Evolutionary conservation across 2,329 filamentous ascomycete species (phyloP).

Genomic region (Phoma sp.): DNA sequence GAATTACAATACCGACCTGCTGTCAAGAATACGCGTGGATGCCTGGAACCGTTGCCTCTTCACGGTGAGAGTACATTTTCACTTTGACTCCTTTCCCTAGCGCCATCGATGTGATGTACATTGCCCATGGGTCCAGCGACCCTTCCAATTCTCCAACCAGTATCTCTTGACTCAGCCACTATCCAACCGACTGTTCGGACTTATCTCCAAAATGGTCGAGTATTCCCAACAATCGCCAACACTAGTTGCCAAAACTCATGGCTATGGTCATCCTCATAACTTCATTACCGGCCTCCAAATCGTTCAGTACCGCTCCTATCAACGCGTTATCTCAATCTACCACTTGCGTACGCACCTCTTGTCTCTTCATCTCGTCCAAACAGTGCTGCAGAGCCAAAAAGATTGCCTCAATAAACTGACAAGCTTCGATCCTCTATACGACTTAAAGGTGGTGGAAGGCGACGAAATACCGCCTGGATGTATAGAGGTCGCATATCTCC

Average conservation of each 20-base stretch:
- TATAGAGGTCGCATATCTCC: conserved; percentile 31
- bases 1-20: no score
- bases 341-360: conserved; percentile 21
- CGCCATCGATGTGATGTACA: background rate
- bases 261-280: background rate
- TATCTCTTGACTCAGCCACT: background rate
- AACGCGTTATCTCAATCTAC: conserved; percentile 26
- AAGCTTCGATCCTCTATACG: conserved; percentile 18
- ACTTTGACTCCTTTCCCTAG: background rate
- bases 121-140: background rate
- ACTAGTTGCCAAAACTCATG: background rate
- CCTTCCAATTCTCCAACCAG: background rate
- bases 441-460: conserved; percentile 8
- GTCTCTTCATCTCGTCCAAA: conserved; percentile 9
- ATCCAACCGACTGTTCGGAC: background rate
- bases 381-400: background rate
- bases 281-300: background rate
- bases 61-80: conserved; percentile 6
- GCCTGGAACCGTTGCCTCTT: background rate
- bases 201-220: background rate
- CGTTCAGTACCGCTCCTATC: conserved; percentile 25
- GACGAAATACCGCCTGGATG: conserved; percentile 24
- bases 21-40: background rate
- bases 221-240: background rate
- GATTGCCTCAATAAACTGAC: conserved; percentile 22